A percentile compares a stretch with the other conserved stretches of the same genome.
Evolutionary conservation across 768 basidiomycete genomes (phyloP).

Genomic region (Podaxis sp.): DNA sequence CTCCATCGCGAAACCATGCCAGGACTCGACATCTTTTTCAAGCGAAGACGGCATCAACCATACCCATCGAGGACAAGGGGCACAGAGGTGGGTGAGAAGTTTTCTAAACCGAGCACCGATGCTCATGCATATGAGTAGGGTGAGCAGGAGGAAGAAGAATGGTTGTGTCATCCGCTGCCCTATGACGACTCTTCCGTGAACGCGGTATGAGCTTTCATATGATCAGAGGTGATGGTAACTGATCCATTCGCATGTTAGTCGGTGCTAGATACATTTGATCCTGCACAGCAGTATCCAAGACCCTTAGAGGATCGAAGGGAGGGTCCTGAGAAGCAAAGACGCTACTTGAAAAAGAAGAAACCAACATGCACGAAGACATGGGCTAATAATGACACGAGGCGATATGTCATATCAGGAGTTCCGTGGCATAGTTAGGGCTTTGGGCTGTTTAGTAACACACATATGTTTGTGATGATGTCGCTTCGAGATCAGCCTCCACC

Average conservation of each 20-base stretch:
- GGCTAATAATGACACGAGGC: background rate
- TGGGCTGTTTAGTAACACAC: background rate
- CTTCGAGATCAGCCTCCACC: background rate
- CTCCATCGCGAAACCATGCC: background rate
- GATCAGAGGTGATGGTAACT: background rate
- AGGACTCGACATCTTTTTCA: background rate
- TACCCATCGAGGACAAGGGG: background rate
- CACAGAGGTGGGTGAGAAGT: constrained; percentile 3
- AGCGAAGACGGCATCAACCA: background rate
- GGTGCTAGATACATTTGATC: background rate
- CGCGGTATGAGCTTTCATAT: background rate
- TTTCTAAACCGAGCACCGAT: background rate
- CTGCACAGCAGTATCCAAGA: background rate
- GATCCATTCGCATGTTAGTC: background rate
- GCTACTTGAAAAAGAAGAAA: constrained; percentile 6
- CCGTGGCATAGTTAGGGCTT: background rate
- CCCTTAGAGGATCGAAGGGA: background rate
- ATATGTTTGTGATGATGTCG: background rate
- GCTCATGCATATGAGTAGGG: background rate
- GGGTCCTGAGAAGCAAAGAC: background rate
- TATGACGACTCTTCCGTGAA: background rate
- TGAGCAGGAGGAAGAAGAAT: constrained; percentile 9
- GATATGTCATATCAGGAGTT: background rate
- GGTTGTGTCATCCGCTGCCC: background rate
- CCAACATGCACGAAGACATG: constrained; percentile 3